phyloP scores from a whole-genome alignment of 2,329 filamentous ascomycete species.

The Trichoderma cornu-damae region DNA sequence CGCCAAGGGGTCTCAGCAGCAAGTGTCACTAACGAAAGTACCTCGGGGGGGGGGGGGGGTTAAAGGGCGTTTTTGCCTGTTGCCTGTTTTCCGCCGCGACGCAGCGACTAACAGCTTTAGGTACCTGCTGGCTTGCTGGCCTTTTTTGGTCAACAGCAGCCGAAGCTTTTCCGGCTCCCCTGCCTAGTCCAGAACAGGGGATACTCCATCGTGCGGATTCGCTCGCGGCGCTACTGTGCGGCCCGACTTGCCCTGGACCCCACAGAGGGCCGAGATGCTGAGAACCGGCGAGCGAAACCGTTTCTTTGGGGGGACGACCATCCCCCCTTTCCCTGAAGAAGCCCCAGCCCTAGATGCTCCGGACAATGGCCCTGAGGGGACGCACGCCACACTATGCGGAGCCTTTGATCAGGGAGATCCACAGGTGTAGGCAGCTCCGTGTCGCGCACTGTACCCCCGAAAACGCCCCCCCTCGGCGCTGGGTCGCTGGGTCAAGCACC shows the following conservation, averaged over 20 bases:
- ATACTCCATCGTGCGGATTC: constrained; percentile 18
- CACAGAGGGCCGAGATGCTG: constrained; percentile 5
- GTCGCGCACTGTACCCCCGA: constrained; percentile 5
- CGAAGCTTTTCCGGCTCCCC: constrained; percentile 8
- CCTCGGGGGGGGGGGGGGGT: too few relatives aligned
- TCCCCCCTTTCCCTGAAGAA: not conserved
- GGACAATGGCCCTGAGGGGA: constrained; percentile 1
- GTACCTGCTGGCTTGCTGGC: too few relatives aligned
- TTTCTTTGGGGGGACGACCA: not conserved
- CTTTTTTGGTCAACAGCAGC: not conserved
- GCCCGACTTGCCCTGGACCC: constrained; percentile 18
- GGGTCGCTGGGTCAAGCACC: constrained; percentile 16
- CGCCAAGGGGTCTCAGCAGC: constrained; percentile 12
- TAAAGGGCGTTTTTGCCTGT: too few relatives aligned
- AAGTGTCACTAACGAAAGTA: constrained; percentile 5
- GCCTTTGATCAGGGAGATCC: too few relatives aligned
- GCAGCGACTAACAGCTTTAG: not conserved
- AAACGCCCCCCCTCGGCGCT: constrained; percentile 6
- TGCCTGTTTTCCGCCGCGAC: not conserved
- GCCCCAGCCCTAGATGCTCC: constrained; percentile 13
- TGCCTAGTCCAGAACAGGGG: constrained; percentile 14
- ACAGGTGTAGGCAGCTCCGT: too few relatives aligned
- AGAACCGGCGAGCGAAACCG: not conserved
- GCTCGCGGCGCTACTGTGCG: constrained; percentile 21
- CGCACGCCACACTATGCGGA: not conserved